A percentile compares a stretch with the other conserved stretches of the same genome.
Evolutionary conservation across 345 rosid species (phyloP).

Genomic region (Psidium friedrichsthalianum): DNA sequence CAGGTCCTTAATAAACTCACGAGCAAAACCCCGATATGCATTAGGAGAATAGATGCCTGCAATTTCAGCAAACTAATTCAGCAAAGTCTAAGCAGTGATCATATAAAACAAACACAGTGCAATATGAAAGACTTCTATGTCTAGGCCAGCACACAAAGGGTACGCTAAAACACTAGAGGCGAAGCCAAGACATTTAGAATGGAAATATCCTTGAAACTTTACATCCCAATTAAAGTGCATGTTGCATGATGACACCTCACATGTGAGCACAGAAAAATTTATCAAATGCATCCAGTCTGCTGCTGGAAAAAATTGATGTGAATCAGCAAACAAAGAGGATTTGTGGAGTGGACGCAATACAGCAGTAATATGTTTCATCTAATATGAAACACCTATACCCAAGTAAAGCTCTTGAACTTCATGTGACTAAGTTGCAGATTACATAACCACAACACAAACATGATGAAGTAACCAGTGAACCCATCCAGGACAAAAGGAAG

Average conservation of each 20-base stretch:
- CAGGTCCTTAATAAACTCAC: constrained; percentile 91
- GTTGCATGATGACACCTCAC: background rate
- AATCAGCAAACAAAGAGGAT: background rate
- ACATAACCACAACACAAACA: background rate
- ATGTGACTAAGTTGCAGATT: background rate
- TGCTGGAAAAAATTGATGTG: background rate
- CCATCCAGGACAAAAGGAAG: background rate
- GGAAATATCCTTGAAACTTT: background rate
- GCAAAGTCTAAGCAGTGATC: background rate
- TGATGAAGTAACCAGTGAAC: background rate
- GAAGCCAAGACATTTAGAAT: background rate
- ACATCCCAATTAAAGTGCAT: background rate
- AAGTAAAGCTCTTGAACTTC: background rate
- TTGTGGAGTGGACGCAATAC: background rate
- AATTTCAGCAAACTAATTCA: background rate
- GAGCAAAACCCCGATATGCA: constrained; percentile 93
- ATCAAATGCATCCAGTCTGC: background rate
- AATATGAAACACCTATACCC: background rate
- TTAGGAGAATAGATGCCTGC: constrained; percentile 94
- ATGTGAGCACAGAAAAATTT: background rate
- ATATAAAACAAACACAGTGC: background rate
- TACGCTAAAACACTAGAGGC: background rate
- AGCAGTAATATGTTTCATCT: background rate
- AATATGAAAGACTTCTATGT: background rate
- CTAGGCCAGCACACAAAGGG: background rate